Base-by-base conservation (phyloP, 225 moss, liverwort and hornwort genomes). In the Sphagnum tenellum region DNA sequence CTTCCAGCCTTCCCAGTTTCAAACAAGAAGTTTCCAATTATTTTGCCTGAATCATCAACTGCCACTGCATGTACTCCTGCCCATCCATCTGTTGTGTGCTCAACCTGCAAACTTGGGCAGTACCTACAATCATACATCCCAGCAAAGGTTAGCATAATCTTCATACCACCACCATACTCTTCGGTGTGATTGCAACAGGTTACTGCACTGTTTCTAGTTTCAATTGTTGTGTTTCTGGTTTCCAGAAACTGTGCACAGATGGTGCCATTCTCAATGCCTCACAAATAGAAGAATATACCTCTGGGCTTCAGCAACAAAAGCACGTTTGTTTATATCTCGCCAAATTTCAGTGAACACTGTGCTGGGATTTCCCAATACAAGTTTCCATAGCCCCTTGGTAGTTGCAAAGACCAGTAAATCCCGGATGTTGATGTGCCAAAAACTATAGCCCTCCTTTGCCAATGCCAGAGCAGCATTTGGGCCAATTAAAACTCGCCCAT, bases 31-130 rank as follows among this genome's bases (percentile, higher is more conserved):
- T 92, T 85, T 50, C 87, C 84, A 4, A 89, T 82, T 48, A 92
- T 89, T 51, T 81, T 89, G 2, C 89, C 91, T 0, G 65, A 46
- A 47, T 62, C 73, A 48, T 87, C 91, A 45, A 92, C 60, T 3
- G 91, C 91, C 5, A 82, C 87, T 2, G 89, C 91, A 61, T 92
- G 91, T 12, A 89, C 89, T 57, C 91, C 91, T 5, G 91, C 77
- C 91, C 91, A 92, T 4, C 89, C 91, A 2, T 71, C 59, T 29
- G 79, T 78, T 9, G 91, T 91, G 50, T 89, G 68, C 12, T 61
- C 80, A 46, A 92, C 89, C 64, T 79, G 68, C 81, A 92, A 61
- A 55, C 73, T 76, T 2, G 89, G 91, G 70, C 91, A 92, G 49
- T 85, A 92, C 71, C 91, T 91, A 69, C 6, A 7, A 44, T 29